Evolutionary conservation across 1,284 basidiomycete genomes (phyloP), one percentile per base, ranked within the genome.

Genomic region (Ustilago nuda): DNA sequence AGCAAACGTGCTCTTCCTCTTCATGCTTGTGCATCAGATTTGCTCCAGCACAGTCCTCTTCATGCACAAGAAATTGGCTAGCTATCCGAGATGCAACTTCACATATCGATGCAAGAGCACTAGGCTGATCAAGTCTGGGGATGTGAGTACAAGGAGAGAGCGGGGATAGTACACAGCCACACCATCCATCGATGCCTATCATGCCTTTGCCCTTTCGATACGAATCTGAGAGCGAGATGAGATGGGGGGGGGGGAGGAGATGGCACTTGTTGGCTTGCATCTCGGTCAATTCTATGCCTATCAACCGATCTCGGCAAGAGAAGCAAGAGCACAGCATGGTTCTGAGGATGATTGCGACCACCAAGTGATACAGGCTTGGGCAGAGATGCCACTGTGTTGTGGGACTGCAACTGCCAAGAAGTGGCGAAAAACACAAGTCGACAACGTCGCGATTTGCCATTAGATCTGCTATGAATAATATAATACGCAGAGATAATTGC

Each of bases 361-460:
- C 39, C 13, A 43, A 12, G 39, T n/a, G 48, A 50, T 50, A 8
- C 48, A 27, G 48, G 27, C 13, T 50, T 27, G 23, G 2, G 27
- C 48, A 50, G 48, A 50, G 48, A 50, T 50, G 23, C 27, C 48
- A 32, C 30, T 50, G 27, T 50, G 48, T 27, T 9, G 46, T 30
- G 13, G 8, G 48, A 50, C 6, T 7, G 43, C 43, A 45, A 6
- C 48, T 50, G 48, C 48, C 48, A 50, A 50, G 48, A 50, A 50
- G 48, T 50, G 48, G 27, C 27, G 30, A 17, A 50, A 50, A 12
- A 30, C 3, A 48, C 12, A 48, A 48, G 48, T 50, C 27, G 48
- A 27, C 27, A 30, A 8, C 19, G 19, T 43, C 39, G 6, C 4
- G 48, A 50, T 23, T 5, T 32, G 48, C 48, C 48, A 50, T 33